Evolutionary conservation across 1,139 yeast genomes (phyloP), one percentile per base, ranked within the genome.

Genomic region (Zygoascus meyerae): DNA sequence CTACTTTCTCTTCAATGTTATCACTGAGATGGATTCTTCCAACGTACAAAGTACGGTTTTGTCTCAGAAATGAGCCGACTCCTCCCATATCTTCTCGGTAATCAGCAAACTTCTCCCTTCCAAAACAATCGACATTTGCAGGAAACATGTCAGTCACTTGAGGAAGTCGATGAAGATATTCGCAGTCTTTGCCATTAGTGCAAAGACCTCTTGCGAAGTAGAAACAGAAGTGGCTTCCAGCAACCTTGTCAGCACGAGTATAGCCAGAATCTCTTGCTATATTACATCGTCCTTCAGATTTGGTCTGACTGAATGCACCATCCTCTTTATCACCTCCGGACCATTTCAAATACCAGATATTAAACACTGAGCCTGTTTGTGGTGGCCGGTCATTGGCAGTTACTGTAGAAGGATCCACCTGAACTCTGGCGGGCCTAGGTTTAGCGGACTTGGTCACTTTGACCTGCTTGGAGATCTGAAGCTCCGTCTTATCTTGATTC

Each of bases 1-100:
- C 69, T n/a, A 75, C 59, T 11, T 64, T 54, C 47, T 69, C 68
- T 45, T 76, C 81, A 16, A 74, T 61, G 34, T 68, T 68, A 2
- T 67, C 67, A 2, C 62, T 62, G 2, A 58, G 60, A 7, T 73
- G 66, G 18, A 87, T 68, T 1, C 87, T 82, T 16, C 95, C 95
- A 2, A 92, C 76, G 60, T 83, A 90, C 8, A 92, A 63, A 0
- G 97, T 87, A 48, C 82, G 68, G 61, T 89, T 90, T 21, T 72
- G 72, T 34, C 74, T 69, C 55, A 77, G 73, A 60, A 90, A 81
- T n/a, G 90, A 81, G 0, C 97, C 98, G 2, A 87, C 84, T 17
- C 97, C 98, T 39, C 85, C 82, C 96, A 89, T 87, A 64, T 92
- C 98, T 55, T 90, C 97, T 54, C 89, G 71, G 61, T 86, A 86